phyloP scores from a whole-genome alignment of 2,329 filamentous ascomycete genomes.

The Sarocladium strictum region DNA sequence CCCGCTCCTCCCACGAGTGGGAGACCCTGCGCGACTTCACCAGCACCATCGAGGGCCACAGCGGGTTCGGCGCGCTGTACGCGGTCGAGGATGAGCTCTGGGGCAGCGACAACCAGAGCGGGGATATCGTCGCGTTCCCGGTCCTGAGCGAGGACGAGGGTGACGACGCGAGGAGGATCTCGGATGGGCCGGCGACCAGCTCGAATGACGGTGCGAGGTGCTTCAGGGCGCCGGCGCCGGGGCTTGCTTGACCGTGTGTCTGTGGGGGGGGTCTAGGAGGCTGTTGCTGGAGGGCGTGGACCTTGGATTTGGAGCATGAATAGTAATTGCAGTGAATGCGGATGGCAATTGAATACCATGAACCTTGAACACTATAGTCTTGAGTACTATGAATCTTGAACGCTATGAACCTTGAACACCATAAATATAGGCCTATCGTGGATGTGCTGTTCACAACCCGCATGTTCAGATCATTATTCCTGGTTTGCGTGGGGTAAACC shows the following conservation, averaged over 20 bases:
- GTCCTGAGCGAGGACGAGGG: not conserved
- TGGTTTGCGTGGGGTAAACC: too few relatives aligned
- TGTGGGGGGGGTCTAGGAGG: too few relatives aligned
- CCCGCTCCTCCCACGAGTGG: not conserved
- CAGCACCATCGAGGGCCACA: not conserved
- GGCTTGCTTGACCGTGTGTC: not conserved
- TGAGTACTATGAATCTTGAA: too few relatives aligned
- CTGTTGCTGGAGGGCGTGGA: too few relatives aligned
- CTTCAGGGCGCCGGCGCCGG: not conserved
- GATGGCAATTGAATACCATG: too few relatives aligned
- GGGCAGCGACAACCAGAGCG: not conserved
- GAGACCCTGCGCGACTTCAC: not conserved
- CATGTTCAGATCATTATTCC: too few relatives aligned
- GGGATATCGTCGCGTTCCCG: not conserved
- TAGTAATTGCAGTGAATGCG: too few relatives aligned
- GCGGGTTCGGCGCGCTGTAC: not conserved
- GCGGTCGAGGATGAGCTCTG: not conserved
- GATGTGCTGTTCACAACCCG: too few relatives aligned
- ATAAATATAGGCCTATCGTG: too few relatives aligned
- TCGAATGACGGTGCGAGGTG: not conserved
- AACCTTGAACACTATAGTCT: too few relatives aligned
- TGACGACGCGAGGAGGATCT: not conserved
- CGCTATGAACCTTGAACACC: too few relatives aligned
- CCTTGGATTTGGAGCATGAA: too few relatives aligned
- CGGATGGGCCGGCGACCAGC: not conserved